Percentiles rank a stretch among this genome's conserved stretches.
These are phyloP conservation scores for Penicillium sp. DNA, from an alignment of 2,329 filamentous ascomycete genomes.

Conservation along the genomic window DNA sequence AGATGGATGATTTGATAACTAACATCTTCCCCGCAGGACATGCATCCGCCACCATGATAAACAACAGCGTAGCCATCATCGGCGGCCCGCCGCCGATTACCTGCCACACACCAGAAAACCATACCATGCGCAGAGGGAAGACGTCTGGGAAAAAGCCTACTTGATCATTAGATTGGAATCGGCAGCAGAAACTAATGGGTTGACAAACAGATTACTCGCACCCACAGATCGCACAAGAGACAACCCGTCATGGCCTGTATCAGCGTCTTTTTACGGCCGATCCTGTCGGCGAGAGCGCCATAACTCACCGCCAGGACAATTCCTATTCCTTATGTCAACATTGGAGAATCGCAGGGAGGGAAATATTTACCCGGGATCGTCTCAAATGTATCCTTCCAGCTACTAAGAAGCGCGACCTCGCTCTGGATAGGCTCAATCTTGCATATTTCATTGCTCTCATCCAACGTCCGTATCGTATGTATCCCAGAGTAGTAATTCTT, in stretches of 20 bases:
- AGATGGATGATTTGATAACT: no score
- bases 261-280: neutral
- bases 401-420: slow-evolving; percentile 1
- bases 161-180: neutral
- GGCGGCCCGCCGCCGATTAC: neutral
- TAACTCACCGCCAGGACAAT: neutral
- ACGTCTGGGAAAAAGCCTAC: neutral
- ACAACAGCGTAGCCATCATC: neutral
- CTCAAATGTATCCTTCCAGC: slow-evolving; percentile 2
- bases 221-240: neutral
- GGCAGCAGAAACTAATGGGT: neutral
- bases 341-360: neutral
- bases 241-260: neutral
- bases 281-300: neutral
- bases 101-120: neutral
- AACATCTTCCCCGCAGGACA: neutral
- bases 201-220: neutral
- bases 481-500: neutral
- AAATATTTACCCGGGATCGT: neutral
- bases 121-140: neutral
- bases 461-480: neutral
- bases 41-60: neutral
- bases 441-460: neutral
- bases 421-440: slow-evolving; percentile 8
- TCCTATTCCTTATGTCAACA: neutral